A percentile compares a stretch with the other conserved stretches of the same genome.
These are phyloP conservation scores for Polytrichum formosum DNA, from an alignment of 225 moss, liverwort and hornwort species.

Conservation along the genomic window DNA sequence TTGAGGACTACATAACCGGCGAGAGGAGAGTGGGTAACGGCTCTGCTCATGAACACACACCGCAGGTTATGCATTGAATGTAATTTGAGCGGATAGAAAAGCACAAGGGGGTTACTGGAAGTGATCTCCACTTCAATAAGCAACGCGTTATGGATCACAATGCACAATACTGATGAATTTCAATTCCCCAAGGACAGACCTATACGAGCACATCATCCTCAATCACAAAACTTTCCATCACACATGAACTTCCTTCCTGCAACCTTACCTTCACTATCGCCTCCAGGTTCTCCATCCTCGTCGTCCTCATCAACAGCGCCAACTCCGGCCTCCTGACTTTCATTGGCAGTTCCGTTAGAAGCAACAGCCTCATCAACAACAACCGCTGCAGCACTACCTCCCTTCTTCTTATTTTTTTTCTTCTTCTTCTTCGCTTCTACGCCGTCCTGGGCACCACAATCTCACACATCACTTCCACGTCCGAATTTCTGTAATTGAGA, in stretches of 20 bases:
- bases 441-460: slow-evolving; percentile 19
- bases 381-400: slow-evolving; percentile 14
- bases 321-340: slow-evolving; percentile 9
- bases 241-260: background rate
- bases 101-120: too few species aligned
- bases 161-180: background rate
- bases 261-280: slow-evolving; percentile 27
- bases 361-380: slow-evolving; percentile 7
- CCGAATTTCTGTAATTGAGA: background rate
- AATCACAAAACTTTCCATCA: background rate
- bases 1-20: background rate
- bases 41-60: too few species aligned
- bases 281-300: slow-evolving; percentile 35
- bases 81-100: too few species aligned
- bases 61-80: too few species aligned
- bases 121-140: too few species aligned
- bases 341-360: slow-evolving; percentile 1
- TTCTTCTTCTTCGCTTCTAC: slow-evolving; percentile 49
- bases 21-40: background rate
- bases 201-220: background rate
- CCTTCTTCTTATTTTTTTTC: slow-evolving; percentile 52
- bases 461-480: background rate
- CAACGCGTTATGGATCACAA: background rate
- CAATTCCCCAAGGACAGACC: background rate
- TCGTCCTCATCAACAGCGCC: slow-evolving; percentile 41